A percentile compares a stretch with the other conserved stretches of the same genome.
Conservation (phyloP, 2,329 filamentous ascomycete genomes). For the Paraconiothyrium sp. region DNA sequence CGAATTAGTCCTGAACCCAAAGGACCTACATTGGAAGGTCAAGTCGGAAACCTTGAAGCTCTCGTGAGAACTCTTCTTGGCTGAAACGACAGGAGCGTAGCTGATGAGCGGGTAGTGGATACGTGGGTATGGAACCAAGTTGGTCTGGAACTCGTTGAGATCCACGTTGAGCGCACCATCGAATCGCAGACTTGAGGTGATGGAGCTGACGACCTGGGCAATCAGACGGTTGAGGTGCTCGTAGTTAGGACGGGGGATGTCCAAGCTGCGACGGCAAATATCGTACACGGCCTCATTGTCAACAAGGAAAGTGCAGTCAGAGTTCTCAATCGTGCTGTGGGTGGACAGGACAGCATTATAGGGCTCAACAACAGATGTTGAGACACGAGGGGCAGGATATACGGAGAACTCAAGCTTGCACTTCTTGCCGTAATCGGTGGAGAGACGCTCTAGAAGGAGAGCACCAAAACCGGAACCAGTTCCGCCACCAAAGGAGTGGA, state of each 20-base stretch:
- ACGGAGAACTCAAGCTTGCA: slow-evolving; percentile 79
- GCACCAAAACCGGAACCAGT: slow-evolving; percentile 78
- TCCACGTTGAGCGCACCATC: slow-evolving; percentile 78
- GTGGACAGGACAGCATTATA: slow-evolving; percentile 79
- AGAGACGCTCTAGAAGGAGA: slow-evolving; percentile 75
- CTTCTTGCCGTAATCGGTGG: slow-evolving; percentile 80
- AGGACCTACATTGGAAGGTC: slow-evolving; percentile 71
- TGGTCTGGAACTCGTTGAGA: slow-evolving; percentile 81
- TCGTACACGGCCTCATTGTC: slow-evolving; percentile 81
- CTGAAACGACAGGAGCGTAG: slow-evolving; percentile 76
- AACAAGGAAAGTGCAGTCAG: slow-evolving; percentile 81
- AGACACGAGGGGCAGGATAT: slow-evolving; percentile 75
- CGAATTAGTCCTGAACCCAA: slow-evolving; percentile 14
- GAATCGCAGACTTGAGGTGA: slow-evolving; percentile 76
- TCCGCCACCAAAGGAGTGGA: slow-evolving; percentile 78
- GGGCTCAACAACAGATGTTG: slow-evolving; percentile 76
- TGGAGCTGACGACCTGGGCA: slow-evolving; percentile 77
- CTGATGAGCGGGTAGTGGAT: slow-evolving; percentile 79
- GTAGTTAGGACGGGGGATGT: slow-evolving; percentile 74
- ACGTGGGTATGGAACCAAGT: slow-evolving; percentile 76
- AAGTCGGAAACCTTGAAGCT: slow-evolving; percentile 86
- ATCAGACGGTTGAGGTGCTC: slow-evolving; percentile 78
- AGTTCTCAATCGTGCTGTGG: slow-evolving; percentile 79
- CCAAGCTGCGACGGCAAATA: slow-evolving; percentile 76
- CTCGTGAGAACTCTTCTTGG: slow-evolving; percentile 82